A percentile compares a stretch with the other conserved stretches of the same genome.
Evolutionary conservation across 768 basidiomycete genomes (phyloP).

Genomic region (Collybia mongolica): DNA sequence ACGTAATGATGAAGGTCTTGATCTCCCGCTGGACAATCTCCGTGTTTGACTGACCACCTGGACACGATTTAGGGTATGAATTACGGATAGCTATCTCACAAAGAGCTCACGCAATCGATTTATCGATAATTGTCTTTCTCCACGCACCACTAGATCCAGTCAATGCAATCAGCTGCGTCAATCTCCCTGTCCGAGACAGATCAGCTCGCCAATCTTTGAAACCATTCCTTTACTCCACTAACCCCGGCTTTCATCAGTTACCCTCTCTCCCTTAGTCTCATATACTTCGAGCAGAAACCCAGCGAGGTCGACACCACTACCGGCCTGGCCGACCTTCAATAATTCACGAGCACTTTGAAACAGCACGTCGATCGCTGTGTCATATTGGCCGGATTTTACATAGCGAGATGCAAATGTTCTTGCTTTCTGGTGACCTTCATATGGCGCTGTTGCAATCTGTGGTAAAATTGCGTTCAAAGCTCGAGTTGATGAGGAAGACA

Average conservation of each 20-base stretch:
- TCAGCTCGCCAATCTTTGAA: slow-evolving; percentile 9
- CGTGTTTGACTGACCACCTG: slow-evolving; percentile 86
- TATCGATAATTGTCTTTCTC: slow-evolving; percentile 89
- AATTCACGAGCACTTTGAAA: slow-evolving; percentile 89
- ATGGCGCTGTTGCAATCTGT: slow-evolving; percentile 71
- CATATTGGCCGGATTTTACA: slow-evolving; percentile 75
- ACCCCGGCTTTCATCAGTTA: slow-evolving; percentile 84
- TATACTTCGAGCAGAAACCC: slow-evolving; percentile 83
- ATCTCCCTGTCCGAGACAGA: slow-evolving; percentile 52
- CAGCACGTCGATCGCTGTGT: slow-evolving; percentile 88
- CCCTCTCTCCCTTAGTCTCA: slow-evolving; percentile 65
- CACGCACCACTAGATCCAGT: slow-evolving; percentile 78
- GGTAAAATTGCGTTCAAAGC: slow-evolving; percentile 78
- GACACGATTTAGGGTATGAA: slow-evolving; percentile 15
- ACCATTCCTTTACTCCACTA: slow-evolving; percentile 20
- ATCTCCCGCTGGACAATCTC: slow-evolving; percentile 85
- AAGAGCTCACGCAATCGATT: slow-evolving; percentile 71
- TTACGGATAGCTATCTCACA: background rate
- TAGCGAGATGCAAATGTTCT: slow-evolving; percentile 92
- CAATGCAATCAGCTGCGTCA: slow-evolving; percentile 91
- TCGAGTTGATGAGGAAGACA: slow-evolving; percentile 47
- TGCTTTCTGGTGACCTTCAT: slow-evolving; percentile 96
- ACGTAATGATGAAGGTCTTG: slow-evolving; percentile 85
- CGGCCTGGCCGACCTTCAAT: slow-evolving; percentile 83
- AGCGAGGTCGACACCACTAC: slow-evolving; percentile 87